Evolutionary conservation across 2,329 filamentous ascomycete genomes (phyloP).

Genomic region (Verticillium dahliae): DNA sequence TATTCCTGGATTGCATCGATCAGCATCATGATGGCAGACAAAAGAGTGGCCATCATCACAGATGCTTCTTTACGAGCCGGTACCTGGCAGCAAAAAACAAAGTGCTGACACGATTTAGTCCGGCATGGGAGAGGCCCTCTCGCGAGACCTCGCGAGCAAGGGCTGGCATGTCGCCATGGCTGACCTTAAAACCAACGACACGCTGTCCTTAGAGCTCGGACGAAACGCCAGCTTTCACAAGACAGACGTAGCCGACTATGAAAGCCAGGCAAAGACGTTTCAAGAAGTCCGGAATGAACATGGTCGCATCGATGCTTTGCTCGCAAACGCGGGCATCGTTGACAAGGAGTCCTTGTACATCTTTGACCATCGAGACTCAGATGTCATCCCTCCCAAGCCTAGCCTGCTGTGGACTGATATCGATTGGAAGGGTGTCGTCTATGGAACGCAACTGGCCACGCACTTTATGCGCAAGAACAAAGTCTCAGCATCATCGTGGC

Average conservation of each 20-base stretch:
- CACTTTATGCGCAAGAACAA: slow-evolving; percentile 47
- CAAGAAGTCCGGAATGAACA: slow-evolving; percentile 31
- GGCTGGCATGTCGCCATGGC: slow-evolving; percentile 27
- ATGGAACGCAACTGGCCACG: slow-evolving; percentile 39
- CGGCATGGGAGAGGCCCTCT: slow-evolving; percentile 37
- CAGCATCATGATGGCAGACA: neutral
- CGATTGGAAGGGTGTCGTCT: slow-evolving; percentile 44
- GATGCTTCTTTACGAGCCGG: slow-evolving; percentile 28
- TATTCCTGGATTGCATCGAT: neutral
- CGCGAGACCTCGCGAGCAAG: slow-evolving; percentile 18
- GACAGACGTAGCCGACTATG: slow-evolving; percentile 39
- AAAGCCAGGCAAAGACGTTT: slow-evolving; percentile 35
- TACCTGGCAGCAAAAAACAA: neutral
- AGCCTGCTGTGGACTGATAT: slow-evolving; percentile 38
- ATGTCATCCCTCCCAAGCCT: slow-evolving; percentile 32
- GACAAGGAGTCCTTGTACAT: slow-evolving; percentile 39
- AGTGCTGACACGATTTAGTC: slow-evolving; percentile 23
- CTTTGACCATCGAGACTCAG: slow-evolving; percentile 11
- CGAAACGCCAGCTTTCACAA: slow-evolving; percentile 32
- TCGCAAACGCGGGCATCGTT: slow-evolving; percentile 43
- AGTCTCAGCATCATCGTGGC: slow-evolving; percentile 31
- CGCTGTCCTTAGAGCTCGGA: slow-evolving; percentile 24
- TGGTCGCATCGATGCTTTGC: slow-evolving; percentile 39
- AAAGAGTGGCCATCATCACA: slow-evolving; percentile 29
- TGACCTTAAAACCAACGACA: slow-evolving; percentile 25